Conservation (phyloP, 192 early-diverging fungal genomes). For the Phycomyces nitens region DNA sequence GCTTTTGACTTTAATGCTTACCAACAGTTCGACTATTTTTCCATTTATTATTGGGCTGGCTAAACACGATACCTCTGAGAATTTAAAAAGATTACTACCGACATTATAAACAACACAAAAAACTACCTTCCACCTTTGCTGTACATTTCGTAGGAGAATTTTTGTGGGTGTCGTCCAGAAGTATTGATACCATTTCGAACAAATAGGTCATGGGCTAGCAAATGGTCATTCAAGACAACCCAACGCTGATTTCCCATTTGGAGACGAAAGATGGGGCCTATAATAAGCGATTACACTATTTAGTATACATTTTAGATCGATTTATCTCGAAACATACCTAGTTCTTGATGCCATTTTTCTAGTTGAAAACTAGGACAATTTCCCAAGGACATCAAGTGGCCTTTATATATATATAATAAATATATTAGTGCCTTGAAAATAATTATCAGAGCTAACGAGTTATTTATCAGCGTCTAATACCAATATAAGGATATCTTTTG, state of each 20-base stretch:
- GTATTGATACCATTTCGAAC: background rate
- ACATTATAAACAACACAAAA: too few relatives aligned
- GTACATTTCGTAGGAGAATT: background rate
- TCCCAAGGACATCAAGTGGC: conserved; percentile 1
- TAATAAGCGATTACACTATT: background rate
- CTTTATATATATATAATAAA: background rate
- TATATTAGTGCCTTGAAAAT: too few relatives aligned
- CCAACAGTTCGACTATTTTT: conserved; percentile 1
- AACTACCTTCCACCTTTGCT: conserved; percentile 9
- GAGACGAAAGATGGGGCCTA: background rate
- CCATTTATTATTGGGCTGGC: conserved; percentile 6
- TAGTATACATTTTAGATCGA: background rate
- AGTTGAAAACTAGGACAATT: background rate
- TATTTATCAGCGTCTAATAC: background rate
- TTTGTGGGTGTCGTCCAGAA: background rate
- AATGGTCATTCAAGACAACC: background rate
- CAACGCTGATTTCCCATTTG: conserved; percentile 12
- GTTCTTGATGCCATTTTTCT: background rate
- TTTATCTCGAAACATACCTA: background rate
- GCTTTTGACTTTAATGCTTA: too few relatives aligned
- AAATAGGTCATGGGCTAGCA: conserved; percentile 9
- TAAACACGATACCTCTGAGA: conserved; percentile 6
- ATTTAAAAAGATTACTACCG: too few relatives aligned
- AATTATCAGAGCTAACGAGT: too few relatives aligned
- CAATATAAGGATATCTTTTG: background rate